Percentiles rank a stretch among this genome's conserved stretches.
Evolutionary conservation across 768 basidiomycete species (phyloP).

Genomic region (Baorangia bicolor): DNA sequence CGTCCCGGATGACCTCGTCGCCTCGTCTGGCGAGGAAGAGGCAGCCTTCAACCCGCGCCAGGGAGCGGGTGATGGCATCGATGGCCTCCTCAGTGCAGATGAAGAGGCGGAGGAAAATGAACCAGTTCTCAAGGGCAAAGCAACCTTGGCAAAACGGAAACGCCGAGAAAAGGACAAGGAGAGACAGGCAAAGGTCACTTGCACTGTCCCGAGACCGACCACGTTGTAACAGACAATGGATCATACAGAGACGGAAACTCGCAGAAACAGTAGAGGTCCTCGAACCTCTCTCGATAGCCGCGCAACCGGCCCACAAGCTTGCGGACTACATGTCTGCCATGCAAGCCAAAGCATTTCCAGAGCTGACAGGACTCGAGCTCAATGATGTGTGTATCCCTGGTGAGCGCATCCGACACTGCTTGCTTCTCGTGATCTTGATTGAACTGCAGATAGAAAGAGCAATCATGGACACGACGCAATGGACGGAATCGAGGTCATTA

Average conservation of each 20-base stretch:
- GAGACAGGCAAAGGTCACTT: slow-evolving; percentile 61
- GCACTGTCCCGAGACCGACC: slow-evolving; percentile 11
- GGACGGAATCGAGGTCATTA: slow-evolving; percentile 70
- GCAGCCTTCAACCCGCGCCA: slow-evolving; percentile 24
- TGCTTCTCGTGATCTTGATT: slow-evolving; percentile 39
- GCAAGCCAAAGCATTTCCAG: slow-evolving; percentile 68
- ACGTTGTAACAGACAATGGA: slow-evolving; percentile 8
- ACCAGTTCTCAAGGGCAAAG: slow-evolving; percentile 17
- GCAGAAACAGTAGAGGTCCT: slow-evolving; percentile 41
- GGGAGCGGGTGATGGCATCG: slow-evolving; percentile 36
- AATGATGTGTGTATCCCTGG: slow-evolving; percentile 78
- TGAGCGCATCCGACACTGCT: slow-evolving; percentile 35
- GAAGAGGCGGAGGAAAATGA: slow-evolving; percentile 42
- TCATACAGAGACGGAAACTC: slow-evolving; percentile 62
- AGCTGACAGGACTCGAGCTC: slow-evolving; percentile 75
- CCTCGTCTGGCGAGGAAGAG: slow-evolving; percentile 59
- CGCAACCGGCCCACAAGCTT: slow-evolving; percentile 56
- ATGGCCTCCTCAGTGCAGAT: slow-evolving; percentile 44
- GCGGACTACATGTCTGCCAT: slow-evolving; percentile 61
- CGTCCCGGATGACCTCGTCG: slow-evolving; percentile 65
- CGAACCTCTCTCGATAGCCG: slow-evolving; percentile 48
- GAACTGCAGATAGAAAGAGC: slow-evolving; percentile 62
- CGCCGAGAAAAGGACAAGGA: slow-evolving; percentile 73
- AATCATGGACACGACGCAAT: slow-evolving; percentile 73
- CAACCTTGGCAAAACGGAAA: slow-evolving; percentile 58